These are phyloP conservation scores for Dryadomyces sulphureus DNA, from an alignment of 2,329 filamentous ascomycete genomes.

Conservation along the genomic window DNA sequence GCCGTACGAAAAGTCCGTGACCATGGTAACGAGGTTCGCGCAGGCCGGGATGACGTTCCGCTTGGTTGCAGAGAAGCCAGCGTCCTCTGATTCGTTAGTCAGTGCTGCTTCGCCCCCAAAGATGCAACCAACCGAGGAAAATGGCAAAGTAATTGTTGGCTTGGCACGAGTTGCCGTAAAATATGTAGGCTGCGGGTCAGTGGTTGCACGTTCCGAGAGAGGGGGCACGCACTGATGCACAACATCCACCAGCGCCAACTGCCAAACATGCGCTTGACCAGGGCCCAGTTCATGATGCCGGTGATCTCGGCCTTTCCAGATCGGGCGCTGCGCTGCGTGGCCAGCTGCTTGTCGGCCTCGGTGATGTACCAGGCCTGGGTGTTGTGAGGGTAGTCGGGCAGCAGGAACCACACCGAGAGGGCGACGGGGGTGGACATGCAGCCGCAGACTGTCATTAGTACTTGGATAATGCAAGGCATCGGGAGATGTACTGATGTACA, in stretches of 20 bases:
- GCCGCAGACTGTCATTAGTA: not conserved
- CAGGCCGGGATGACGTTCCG: not conserved
- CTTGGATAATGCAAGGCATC: not conserved
- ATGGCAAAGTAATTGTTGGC: conserved; percentile 1
- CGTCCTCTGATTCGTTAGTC: too few species aligned
- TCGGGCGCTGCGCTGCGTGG: conserved; percentile 12
- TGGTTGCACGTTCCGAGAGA: too few species aligned
- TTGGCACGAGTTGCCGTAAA: not conserved
- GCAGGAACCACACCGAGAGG: conserved; percentile 14
- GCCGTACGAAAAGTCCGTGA: not conserved
- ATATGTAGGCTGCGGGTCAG: too few species aligned
- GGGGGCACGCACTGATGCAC: too few species aligned
- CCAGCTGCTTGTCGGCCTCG: conserved; percentile 12
- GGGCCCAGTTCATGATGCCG: not conserved
- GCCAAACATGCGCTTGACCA: not conserved
- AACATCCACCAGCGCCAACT: conserved; percentile 9
- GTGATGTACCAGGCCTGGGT: conserved; percentile 15
- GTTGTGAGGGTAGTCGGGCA: conserved; percentile 16
- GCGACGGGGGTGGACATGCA: conserved; percentile 17
- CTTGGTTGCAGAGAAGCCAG: not conserved
- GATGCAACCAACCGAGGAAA: not conserved
- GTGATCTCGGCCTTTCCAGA: conserved; percentile 12
- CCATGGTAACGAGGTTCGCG: not conserved
- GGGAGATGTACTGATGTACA: conserved; percentile 33
- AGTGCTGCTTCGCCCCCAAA: too few species aligned